Conservation (phyloP, 306 rosid species). For the Alnus glutinosa region DNA sequence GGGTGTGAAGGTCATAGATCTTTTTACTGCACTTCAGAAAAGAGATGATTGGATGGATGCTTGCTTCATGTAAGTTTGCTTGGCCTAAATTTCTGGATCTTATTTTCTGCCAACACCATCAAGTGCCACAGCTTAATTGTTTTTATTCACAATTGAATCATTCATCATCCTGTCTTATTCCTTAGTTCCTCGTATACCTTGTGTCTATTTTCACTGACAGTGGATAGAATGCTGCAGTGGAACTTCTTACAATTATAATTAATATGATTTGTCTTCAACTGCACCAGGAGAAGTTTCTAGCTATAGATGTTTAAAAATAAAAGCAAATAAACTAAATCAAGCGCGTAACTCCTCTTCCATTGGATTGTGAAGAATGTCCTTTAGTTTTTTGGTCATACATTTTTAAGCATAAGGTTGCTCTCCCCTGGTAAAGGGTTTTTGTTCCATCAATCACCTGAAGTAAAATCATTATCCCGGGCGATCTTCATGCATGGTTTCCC, state of each 20-base stretch:
- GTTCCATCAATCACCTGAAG: not conserved
- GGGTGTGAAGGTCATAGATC: slow-evolving; percentile 72
- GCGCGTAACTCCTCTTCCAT: not conserved
- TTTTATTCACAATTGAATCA: not conserved
- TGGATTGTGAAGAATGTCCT: slow-evolving; percentile 1
- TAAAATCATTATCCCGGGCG: not conserved
- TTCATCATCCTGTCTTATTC: not conserved
- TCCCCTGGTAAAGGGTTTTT: slow-evolving; percentile 4
- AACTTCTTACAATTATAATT: not conserved
- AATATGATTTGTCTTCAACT: not conserved
- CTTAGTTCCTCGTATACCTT: not conserved
- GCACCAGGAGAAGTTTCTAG: not conserved
- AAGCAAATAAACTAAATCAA: not conserved
- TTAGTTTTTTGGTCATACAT: not conserved
- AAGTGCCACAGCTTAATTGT: slow-evolving; percentile 8
- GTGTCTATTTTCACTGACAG: slow-evolving; percentile 15
- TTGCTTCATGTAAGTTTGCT: slow-evolving; percentile 76
- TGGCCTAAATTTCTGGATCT: slow-evolving; percentile 7
- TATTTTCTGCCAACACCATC: not conserved
- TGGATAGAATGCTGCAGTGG: slow-evolving; percentile 1
- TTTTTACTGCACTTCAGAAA: slow-evolving; percentile 68
- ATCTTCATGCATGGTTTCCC: not conserved
- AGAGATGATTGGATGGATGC: slow-evolving; percentile 62
- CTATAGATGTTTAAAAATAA: not conserved
- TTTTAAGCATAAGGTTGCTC: not conserved